A percentile compares a stretch with the other conserved stretches of the same genome.
Conservation (phyloP, 257 asterid species). For the Apocynum venetum region DNA sequence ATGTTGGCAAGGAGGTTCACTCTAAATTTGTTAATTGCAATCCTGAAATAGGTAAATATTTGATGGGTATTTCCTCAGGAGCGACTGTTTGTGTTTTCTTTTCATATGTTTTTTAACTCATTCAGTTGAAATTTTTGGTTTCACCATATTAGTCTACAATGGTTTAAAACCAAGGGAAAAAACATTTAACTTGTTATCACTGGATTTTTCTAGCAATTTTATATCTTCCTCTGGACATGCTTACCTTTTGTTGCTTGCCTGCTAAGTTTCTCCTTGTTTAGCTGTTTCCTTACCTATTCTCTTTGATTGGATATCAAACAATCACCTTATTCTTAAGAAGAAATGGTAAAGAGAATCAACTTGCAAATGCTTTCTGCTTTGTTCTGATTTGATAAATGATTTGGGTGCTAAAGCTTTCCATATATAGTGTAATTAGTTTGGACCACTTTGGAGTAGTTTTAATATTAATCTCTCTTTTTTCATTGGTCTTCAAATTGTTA, state of each 20-base stretch:
- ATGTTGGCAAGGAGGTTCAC: slow-evolving; percentile 95
- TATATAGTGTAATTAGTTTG: background rate
- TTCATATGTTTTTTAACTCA: background rate
- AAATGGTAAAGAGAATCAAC: background rate
- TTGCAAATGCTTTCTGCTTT: background rate
- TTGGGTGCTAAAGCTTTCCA: background rate
- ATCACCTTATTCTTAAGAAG: background rate
- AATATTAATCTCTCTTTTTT: background rate
- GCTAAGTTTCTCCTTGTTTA: background rate
- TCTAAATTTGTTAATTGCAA: slow-evolving; percentile 76
- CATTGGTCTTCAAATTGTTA: background rate
- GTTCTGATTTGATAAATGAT: background rate
- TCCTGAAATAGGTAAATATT: slow-evolving; percentile 70
- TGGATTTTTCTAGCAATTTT: background rate
- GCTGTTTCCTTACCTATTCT: background rate
- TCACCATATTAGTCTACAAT: background rate
- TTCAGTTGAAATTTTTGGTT: background rate
- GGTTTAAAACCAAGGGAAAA: background rate
- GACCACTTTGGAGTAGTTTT: background rate
- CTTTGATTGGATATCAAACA: background rate
- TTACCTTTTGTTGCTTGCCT: background rate
- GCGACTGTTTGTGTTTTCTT: background rate
- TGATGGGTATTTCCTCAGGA: background rate
- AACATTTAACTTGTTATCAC: background rate
- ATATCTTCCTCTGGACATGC: background rate